Base-by-base conservation (phyloP, 108 stramenopile genomes). In the Cyclostephanos invisitatus region DNA sequence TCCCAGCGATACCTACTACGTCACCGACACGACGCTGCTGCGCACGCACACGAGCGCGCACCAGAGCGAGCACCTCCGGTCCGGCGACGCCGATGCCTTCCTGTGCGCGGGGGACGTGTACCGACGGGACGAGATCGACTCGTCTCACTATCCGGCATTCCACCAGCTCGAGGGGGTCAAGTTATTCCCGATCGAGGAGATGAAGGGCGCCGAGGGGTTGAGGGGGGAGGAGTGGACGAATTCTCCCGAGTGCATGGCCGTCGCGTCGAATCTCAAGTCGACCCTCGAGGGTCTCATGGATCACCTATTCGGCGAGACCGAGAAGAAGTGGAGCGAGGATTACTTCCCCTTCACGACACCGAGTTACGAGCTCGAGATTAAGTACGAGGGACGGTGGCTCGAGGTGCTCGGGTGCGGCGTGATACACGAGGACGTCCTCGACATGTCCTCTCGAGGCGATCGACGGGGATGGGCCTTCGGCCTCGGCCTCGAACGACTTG, bases 261-360 rank as follows among this genome's bases (percentile, higher is more conserved):
- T 83, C 47, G 67, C 29, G 7, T 60, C 64, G 4, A 82, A 95
- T 78, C 82, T 95, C 57, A 89, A 87, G 82, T 51, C 15, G 11
- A 66, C 72, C 7, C 79, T 95, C 40, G 88, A 89, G 74, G 89
- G 91, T 35, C 66, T 95, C 44, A 90, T 90, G 64, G 70, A 73
- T 53, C 67, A 70, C 40, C 67, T 92, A 11, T 91, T 92, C 49
- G 91, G 89, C n/a, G 78, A 74, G 70, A 78, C 78, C 27, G 70
- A 80, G 35, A 85, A 82, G 54, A 22, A 58, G 44, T 84, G 83
- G 83, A 72, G 60, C 25, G 93, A 74, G 79, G 93, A 75, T 76
- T 98, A 96, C 86, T 98, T 98, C 66, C 98, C 98, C 11, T 98
- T 98, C 72, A 98, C 98, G 1, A 85, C 94, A 29, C 96, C 97